Evolutionary conservation across 225 moss, liverwort and hornwort species (phyloP).

Genomic region (Polytrichum commune): DNA sequence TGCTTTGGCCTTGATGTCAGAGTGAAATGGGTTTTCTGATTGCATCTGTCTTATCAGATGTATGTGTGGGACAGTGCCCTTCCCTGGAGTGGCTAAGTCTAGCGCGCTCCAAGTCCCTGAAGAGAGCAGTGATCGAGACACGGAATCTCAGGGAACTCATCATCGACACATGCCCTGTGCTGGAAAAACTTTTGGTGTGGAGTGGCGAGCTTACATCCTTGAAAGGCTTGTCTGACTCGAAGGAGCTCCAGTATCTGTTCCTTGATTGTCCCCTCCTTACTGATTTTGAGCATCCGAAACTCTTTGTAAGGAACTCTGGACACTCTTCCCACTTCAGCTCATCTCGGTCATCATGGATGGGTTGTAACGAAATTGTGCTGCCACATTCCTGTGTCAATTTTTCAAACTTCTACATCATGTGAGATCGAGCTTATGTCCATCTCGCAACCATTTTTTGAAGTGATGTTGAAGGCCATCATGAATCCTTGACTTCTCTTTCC

Average conservation of each 20-base stretch:
- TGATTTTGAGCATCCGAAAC: slow-evolving; percentile 40
- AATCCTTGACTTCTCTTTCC: too few species aligned
- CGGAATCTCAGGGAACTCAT: slow-evolving; percentile 46
- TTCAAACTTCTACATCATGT: too few species aligned
- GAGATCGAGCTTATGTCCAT: too few species aligned
- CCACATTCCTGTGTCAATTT: too few species aligned
- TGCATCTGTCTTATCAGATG: slow-evolving; percentile 18
- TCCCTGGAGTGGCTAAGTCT: slow-evolving; percentile 69
- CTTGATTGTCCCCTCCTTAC: slow-evolving; percentile 58
- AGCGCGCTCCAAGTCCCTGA: slow-evolving; percentile 52
- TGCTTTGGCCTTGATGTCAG: too few species aligned
- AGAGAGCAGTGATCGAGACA: slow-evolving; percentile 56
- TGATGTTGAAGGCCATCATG: too few species aligned
- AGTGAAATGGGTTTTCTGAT: background rate
- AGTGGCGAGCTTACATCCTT: slow-evolving; percentile 46
- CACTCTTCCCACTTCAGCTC: background rate
- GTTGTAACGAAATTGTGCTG: too few species aligned
- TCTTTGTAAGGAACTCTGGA: slow-evolving; percentile 24
- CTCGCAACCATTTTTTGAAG: too few species aligned
- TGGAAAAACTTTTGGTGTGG: slow-evolving; percentile 63
- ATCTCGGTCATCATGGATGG: too few species aligned
- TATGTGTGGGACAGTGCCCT: slow-evolving; percentile 52
- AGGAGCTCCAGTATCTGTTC: slow-evolving; percentile 56
- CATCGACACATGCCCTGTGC: slow-evolving; percentile 50
- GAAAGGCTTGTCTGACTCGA: slow-evolving; percentile 38